Percentiles rank a stretch among this genome's conserved stretches.
phyloP scores from a whole-genome alignment of 2,329 filamentous ascomycete genomes.

The Canariomyces notabilis region DNA sequence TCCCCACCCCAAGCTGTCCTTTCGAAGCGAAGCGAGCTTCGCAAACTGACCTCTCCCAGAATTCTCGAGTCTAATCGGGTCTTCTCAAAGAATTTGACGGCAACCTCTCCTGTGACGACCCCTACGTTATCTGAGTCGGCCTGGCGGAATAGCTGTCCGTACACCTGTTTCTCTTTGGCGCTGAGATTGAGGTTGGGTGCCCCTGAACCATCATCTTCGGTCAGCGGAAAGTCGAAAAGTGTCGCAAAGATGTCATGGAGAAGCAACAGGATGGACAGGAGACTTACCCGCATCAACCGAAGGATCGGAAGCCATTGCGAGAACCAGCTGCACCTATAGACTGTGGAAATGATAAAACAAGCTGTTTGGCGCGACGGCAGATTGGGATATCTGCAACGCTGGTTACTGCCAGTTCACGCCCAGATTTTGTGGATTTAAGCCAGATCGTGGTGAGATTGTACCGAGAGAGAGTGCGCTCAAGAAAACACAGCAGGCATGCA shows the following conservation, averaged over 20 bases:
- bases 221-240: slow-evolving; percentile 8
- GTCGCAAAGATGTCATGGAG: background rate
- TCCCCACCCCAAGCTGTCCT: background rate
- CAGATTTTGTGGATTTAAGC: background rate
- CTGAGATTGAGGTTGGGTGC: slow-evolving; percentile 76
- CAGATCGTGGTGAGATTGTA: background rate
- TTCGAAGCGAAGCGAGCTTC: background rate
- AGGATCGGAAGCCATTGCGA: slow-evolving; percentile 28
- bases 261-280: background rate
- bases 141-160: slow-evolving; percentile 86
- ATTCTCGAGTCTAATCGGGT: slow-evolving; percentile 81
- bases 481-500: background rate
- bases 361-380: too few species aligned
- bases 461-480: background rate
- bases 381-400: background rate
- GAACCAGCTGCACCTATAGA: slow-evolving; percentile 13
- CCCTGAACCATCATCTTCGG: slow-evolving; percentile 32
- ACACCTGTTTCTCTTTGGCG: slow-evolving; percentile 87
- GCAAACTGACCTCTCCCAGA: slow-evolving; percentile 71
- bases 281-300: slow-evolving; percentile 20
- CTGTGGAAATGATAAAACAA: background rate
- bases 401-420: background rate
- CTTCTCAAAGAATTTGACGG: slow-evolving; percentile 97
- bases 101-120: slow-evolving; percentile 91
- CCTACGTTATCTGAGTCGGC: slow-evolving; percentile 89